Evolutionary conservation across 2,329 filamentous ascomycete genomes (phyloP), one percentile per base, ranked within the genome.

Genomic region (Allantophomopsis lycopodina): DNA sequence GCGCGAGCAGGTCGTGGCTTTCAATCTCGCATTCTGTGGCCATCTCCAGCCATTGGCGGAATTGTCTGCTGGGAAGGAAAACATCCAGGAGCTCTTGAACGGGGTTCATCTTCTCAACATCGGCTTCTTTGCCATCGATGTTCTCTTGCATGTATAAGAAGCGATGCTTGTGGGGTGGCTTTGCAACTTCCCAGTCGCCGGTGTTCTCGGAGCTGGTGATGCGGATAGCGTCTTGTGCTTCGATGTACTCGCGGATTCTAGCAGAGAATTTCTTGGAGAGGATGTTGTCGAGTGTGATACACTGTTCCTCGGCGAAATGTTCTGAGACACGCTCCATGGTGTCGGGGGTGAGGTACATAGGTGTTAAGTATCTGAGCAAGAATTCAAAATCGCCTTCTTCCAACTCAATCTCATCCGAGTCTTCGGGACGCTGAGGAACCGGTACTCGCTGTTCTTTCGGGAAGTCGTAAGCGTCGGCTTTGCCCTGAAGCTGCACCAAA

Each of bases 151-250:
- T 72, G 60, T 91, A 98, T 2, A 94, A 67, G 58, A 82, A 98
- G 12, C 88, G 83, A 55, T 95, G 87, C 64, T 98, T 98, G 63
- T 98, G 88, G 1, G 91, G 91, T 32, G 91, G 91, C 23, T 76
- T 73, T 6, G 91, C 84, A 7, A 93, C 81, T 44, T 70, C 74
- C 83, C 84, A 91, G 0, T 61, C 33, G 65, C 62, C 62, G 35
- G 66, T 66, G 1, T 59, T 53, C 35, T 70, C 74, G 13, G 62
- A 58, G 2, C 57, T 49, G 4, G 66, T 63, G 5, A 72, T 53
- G 2, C 54, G 32, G 28, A 64, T 55, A 41, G 61, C 62, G 52
- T 88, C 81, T 49, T 79, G 69, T 1, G 68, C 66, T 46, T 79
- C 71, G 36, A 96, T 69, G 49, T 86, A 84, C 3, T 72, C 65